Base-by-base conservation (phyloP, 2,329 filamentous ascomycete genomes). In the Gaeumannomyces sp. region DNA sequence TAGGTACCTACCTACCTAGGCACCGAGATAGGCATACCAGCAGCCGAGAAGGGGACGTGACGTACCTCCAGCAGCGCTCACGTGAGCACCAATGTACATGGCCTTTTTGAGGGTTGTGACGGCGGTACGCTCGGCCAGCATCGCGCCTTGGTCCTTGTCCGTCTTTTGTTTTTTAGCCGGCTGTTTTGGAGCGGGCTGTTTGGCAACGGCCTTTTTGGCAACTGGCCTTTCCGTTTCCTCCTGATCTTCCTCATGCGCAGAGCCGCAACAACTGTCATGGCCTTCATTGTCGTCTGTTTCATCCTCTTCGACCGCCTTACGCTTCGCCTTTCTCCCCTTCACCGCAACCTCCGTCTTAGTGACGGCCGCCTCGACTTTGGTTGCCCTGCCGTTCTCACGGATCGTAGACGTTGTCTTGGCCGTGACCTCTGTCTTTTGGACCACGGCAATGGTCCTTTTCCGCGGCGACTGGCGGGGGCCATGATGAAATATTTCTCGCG, bases 1-100 rank as follows among this genome's bases (percentile, higher is more conserved):
- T 2, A 35, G 10, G 2, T 10, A 4, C 11, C 33, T 28, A 59
- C 53, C 57, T 61, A 13, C n/a, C 1, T 19, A 4, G 22, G n/a
- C 61, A 65, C n/a, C 13, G 25, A 59, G 60, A 59, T 3, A 45
- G 38, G 45, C 22, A 3, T 1, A 11, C 45, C 31, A 50, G 19
- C 35, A 31, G 13, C 13, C 45, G 29, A 22, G 59, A 62, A 67
- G 60, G 8, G 58, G 19, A 59, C 28, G 1, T 19, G 61, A 69
- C 81, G 65, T 74, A 90, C 92, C 94, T 80, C 93, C 94, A 33
- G 95, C 93, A 68, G 85, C 88, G 76, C 90, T 95, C 67, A 98
- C 92, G 75, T 99, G 95, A 0, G 95, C 95, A 22, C 95, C 95
- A 64, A 99, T 89, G 72, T 91, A 89, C 84, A 97, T 90, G 16